phyloP scores from a whole-genome alignment of 306 rosid genomes.

The Gillenia trifoliata region DNA sequence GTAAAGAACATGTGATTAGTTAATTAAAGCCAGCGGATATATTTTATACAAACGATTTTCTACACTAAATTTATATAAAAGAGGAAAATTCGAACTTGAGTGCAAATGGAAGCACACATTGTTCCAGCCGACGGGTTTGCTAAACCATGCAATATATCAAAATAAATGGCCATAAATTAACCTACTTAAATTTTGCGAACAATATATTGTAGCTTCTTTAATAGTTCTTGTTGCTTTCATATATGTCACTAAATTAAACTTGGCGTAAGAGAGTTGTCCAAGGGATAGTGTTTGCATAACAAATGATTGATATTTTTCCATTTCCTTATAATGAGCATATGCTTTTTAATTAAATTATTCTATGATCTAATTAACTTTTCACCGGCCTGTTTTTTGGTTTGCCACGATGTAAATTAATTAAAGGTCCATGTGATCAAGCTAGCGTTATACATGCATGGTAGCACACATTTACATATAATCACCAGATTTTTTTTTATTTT shows the following conservation, averaged over 20 bases:
- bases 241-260: neutral
- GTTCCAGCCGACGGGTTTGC: no score
- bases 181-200: neutral
- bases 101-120: no score
- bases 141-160: neutral
- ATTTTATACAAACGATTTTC: neutral
- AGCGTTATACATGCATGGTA: neutral
- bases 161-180: neutral
- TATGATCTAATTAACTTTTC: neutral
- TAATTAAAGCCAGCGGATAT: neutral
- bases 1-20: neutral
- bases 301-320: neutral
- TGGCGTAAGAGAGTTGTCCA: neutral
- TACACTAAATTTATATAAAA: no score
- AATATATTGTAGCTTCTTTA: neutral
- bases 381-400: neutral
- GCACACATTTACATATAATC: neutral
- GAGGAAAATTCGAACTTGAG: neutral
- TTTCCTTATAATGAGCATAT: neutral
- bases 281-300: neutral
- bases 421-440: neutral
- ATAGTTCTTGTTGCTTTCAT: neutral
- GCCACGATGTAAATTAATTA: neutral
- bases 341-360: neutral
- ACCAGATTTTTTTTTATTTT: neutral